Evolutionary conservation across 2,329 filamentous ascomycete genomes (phyloP).

Genomic region (Colletotrichum noveboracense): DNA sequence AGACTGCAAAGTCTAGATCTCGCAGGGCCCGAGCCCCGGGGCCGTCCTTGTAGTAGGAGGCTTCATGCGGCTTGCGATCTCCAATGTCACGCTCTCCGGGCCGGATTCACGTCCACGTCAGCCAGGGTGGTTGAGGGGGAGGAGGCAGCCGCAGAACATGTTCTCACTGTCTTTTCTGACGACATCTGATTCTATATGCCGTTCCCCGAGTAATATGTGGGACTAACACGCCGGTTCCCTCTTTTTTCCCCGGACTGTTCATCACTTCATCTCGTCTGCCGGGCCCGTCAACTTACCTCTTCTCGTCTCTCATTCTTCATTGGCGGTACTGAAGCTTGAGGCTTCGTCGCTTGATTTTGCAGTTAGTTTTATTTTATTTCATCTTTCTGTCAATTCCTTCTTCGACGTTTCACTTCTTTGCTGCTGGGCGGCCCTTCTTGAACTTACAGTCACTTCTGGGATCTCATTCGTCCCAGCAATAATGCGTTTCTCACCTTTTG

Average conservation of each 20-base stretch:
- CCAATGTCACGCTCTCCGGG: neutral
- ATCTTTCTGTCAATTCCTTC: neutral
- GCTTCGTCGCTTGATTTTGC: neutral
- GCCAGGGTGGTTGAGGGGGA: neutral
- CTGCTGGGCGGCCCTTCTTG: slow-evolving; percentile 2
- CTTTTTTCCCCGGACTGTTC: neutral
- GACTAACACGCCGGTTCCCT: neutral
- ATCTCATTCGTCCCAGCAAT: neutral
- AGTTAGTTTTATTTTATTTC: neutral
- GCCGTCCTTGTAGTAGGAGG: neutral
- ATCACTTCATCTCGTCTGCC: neutral
- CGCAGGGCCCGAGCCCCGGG: neutral
- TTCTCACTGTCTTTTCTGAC: neutral
- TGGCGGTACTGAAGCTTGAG: neutral
- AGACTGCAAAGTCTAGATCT: neutral
- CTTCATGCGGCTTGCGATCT: neutral
- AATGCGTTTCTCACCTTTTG: neutral
- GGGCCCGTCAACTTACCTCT: neutral
- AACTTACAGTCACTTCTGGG: neutral
- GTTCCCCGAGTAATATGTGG: neutral
- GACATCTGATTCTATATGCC: neutral
- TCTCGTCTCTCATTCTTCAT: neutral
- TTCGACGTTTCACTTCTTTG: neutral
- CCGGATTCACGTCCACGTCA: slow-evolving; percentile 7
- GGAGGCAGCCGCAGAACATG: neutral